phyloP scores from a whole-genome alignment of 2,329 filamentous ascomycete genomes.

The Fusarium sp. region DNA sequence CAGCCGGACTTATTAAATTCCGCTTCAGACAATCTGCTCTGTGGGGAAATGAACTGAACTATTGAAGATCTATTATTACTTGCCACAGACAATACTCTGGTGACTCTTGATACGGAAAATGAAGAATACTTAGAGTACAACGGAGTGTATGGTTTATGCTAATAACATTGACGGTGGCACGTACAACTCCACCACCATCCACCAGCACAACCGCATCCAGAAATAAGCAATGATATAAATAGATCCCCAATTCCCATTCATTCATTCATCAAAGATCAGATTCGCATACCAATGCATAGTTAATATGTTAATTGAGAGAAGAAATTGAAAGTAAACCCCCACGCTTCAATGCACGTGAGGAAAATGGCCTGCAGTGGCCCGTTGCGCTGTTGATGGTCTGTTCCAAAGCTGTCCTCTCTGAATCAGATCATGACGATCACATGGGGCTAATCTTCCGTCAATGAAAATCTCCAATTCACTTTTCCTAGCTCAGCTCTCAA shows the following conservation, averaged over 20 bases:
- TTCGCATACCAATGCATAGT: not conserved
- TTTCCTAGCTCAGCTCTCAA: not conserved
- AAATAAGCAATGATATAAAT: slow-evolving; percentile 8
- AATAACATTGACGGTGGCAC: too few species aligned
- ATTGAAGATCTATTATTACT: not conserved
- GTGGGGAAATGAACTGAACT: too few species aligned
- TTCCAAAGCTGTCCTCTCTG: not conserved
- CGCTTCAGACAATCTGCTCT: not conserved
- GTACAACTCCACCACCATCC: not conserved
- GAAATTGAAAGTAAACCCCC: slow-evolving; percentile 19
- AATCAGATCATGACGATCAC: slow-evolving; percentile 22
- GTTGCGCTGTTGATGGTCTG: slow-evolving; percentile 7
- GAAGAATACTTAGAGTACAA: not conserved
- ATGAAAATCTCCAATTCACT: not conserved
- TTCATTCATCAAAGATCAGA: not conserved
- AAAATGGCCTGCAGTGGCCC: slow-evolving; percentile 36
- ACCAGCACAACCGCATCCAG: not conserved
- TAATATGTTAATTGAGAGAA: not conserved
- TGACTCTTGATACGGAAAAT: not conserved
- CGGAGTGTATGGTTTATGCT: too few species aligned
- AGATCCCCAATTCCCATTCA: not conserved
- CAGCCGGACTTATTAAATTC: not conserved
- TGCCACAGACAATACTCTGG: not conserved
- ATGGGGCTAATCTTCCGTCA: slow-evolving; percentile 10
- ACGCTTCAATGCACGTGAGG: slow-evolving; percentile 39